Conservation (phyloP, 345 rosid genomes). For the Ceriops decandra region DNA sequence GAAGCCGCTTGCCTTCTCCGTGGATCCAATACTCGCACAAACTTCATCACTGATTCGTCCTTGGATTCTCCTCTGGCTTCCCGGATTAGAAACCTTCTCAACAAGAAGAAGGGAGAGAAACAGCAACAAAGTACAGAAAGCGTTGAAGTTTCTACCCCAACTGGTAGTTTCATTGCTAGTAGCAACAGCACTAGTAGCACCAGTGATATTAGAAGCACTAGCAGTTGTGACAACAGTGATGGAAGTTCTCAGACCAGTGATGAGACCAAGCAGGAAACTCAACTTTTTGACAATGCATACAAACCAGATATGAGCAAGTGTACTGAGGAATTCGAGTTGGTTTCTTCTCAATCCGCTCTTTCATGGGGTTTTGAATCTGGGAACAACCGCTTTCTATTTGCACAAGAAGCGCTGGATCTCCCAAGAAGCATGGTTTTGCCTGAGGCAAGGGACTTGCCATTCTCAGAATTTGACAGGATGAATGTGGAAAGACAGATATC, state of each 20-base stretch:
- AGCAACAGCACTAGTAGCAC: not conserved
- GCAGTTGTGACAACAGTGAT: constrained; percentile 18
- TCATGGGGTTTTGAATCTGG: constrained; percentile 29
- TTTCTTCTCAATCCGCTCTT: constrained; percentile 25
- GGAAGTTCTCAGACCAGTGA: constrained; percentile 8
- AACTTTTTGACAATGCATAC: constrained; percentile 44
- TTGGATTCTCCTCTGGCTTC: constrained; percentile 67
- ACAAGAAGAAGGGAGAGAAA: constrained; percentile 37
- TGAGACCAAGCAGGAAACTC: constrained; percentile 24
- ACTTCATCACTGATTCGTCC: constrained; percentile 52
- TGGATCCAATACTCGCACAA: constrained; percentile 71
- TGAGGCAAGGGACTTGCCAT: constrained; percentile 23
- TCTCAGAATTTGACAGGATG: constrained; percentile 64
- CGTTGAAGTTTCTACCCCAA: constrained; percentile 21
- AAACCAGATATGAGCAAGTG: constrained; percentile 58
- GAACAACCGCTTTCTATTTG: constrained; percentile 40
- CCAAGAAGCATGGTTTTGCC: constrained; percentile 26
- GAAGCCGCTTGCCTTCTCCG: constrained; percentile 81
- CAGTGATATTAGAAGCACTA: constrained; percentile 5
- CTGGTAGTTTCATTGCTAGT: constrained; percentile 4
- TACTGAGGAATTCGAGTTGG: constrained; percentile 25
- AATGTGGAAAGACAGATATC: constrained; percentile 74
- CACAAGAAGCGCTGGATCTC: constrained; percentile 46
- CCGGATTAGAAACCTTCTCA: constrained; percentile 52
- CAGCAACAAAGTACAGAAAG: constrained; percentile 11